A percentile compares a stretch with the other conserved stretches of the same genome.
Conservation (phyloP, 495 filamentous ascomycete species). For the Pyrenopolyporus hunteri region DNA sequence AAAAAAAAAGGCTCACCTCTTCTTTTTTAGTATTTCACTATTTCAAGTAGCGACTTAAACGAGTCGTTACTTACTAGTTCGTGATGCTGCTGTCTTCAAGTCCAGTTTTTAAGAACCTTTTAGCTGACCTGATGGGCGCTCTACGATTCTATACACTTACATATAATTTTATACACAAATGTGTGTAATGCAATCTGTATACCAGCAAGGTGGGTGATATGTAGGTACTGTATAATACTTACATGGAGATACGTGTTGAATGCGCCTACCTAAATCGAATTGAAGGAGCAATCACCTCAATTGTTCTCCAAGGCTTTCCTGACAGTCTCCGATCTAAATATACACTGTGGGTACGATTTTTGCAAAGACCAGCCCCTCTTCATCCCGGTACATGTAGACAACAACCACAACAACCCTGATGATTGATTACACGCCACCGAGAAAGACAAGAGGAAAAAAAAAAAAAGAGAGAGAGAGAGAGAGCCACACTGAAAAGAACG, state of each 20-base stretch:
- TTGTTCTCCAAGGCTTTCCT: not conserved
- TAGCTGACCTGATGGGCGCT: not conserved
- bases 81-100: not conserved
- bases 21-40: not conserved
- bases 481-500: conserved; percentile 40
- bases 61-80: not conserved
- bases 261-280: conserved; percentile 8
- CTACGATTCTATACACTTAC: too few species aligned
- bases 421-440: conserved; percentile 43
- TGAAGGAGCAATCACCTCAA: conserved; percentile 4
- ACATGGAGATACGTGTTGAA: not conserved
- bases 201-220: too few species aligned
- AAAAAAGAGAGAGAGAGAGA: too few species aligned
- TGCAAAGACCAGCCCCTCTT: conserved; percentile 33
- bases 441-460: too few species aligned
- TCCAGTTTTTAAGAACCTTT: not conserved
- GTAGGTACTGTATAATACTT: too few species aligned
- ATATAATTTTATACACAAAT: too few species aligned
- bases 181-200: too few species aligned
- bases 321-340: conserved; percentile 5
- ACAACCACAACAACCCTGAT: conserved; percentile 29
- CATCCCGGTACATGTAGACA: conserved; percentile 27
- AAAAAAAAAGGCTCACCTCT: conserved; percentile 2
- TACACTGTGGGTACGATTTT: conserved; percentile 27
- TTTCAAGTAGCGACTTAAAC: not conserved